Conservation (phyloP, 106 monocot species). For the Iris macrosiphon region DNA sequence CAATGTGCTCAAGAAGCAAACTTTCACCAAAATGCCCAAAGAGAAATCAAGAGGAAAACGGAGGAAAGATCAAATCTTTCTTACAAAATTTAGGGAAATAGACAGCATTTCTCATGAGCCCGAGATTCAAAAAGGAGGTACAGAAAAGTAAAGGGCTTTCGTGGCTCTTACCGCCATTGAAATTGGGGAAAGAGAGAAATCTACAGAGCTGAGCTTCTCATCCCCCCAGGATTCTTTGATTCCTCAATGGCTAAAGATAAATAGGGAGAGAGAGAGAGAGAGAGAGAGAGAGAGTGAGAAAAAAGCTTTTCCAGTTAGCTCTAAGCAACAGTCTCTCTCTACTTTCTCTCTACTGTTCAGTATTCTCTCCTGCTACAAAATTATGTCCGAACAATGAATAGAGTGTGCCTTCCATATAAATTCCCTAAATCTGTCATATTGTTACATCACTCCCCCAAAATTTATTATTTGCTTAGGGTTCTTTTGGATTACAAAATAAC, state of each 20-base stretch:
- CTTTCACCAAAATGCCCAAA: background rate
- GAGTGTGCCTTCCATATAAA: too few species aligned
- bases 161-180: conserved; percentile 13
- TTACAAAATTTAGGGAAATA: background rate
- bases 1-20: background rate
- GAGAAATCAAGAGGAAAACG: background rate
- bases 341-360: background rate
- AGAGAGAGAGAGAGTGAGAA: background rate
- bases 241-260: conserved; percentile 6
- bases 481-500: too few species aligned
- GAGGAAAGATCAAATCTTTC: conserved; percentile 5
- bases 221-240: conserved; percentile 20
- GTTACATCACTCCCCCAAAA: too few species aligned
- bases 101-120: conserved; percentile 1
- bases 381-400: background rate
- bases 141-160: conserved; percentile 8
- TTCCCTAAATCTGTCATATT: too few species aligned
- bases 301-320: background rate
- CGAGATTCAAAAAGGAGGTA: background rate
- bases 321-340: background rate
- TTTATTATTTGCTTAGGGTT: too few species aligned
- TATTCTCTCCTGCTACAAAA: background rate
- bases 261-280: background rate
- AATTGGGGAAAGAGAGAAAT: background rate
- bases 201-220: background rate